A percentile compares a stretch with the other conserved stretches of the same genome.
These are phyloP conservation scores for Candida anutae DNA, from an alignment of 1,139 yeast species.

Conservation along the genomic window DNA sequence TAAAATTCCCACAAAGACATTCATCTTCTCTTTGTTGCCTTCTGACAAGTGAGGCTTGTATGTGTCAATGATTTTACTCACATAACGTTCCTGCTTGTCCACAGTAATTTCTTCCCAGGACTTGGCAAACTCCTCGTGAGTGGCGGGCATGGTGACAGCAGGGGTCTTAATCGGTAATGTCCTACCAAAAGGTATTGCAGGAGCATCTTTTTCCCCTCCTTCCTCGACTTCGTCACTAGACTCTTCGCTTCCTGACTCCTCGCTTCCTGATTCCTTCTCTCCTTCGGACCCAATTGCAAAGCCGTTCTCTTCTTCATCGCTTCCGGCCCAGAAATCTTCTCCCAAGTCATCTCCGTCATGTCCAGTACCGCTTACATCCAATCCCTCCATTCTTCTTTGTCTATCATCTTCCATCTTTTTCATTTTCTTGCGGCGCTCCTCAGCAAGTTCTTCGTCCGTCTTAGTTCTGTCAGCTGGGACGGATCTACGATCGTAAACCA, in stretches of 20 bases:
- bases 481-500: conserved; percentile 80
- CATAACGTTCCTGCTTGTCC: conserved; percentile 37
- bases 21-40: conserved; percentile 76
- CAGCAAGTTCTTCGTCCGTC: conserved; percentile 75
- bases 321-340: conserved; percentile 49
- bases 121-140: conserved; percentile 42
- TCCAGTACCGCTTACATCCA: conserved; percentile 37
- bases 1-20: conserved; percentile 54
- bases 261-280: conserved; percentile 14
- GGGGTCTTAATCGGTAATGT: conserved; percentile 7
- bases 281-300: conserved; percentile 14
- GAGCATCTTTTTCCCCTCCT: conserved; percentile 1
- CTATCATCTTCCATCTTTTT: conserved; percentile 71
- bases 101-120: conserved; percentile 28
- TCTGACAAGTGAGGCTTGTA: conserved; percentile 73
- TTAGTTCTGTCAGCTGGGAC: conserved; percentile 95
- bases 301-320: conserved; percentile 40
- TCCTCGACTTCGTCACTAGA: conserved; percentile 2
- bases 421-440: conserved; percentile 60
- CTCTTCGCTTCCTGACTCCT: conserved; percentile 4
- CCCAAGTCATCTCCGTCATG: conserved; percentile 67
- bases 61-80: conserved; percentile 48
- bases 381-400: conserved; percentile 78
- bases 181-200: conserved; percentile 5
- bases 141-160: conserved; percentile 45